A percentile compares a stretch with the other conserved stretches of the same genome.
phyloP scores from a whole-genome alignment of 108 stramenopile species.

The Skeletonema costatum region DNA sequence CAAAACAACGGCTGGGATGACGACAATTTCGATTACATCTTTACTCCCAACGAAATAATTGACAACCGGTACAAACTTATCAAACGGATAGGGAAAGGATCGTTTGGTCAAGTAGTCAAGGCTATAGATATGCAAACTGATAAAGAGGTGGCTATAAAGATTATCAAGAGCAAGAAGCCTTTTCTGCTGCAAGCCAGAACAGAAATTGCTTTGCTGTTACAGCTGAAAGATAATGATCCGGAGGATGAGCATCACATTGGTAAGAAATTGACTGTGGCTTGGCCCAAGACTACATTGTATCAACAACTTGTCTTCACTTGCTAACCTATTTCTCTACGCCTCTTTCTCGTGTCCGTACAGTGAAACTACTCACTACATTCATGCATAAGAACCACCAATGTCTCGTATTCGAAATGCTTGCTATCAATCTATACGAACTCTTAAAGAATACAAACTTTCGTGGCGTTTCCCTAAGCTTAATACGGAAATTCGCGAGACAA shows the following conservation, averaged over 20 bases:
- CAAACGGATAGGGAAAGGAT: constrained; percentile 97
- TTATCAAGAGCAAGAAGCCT: constrained; percentile 97
- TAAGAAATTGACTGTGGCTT: constrained; percentile 29
- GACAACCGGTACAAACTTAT: constrained; percentile 86
- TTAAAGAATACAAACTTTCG: constrained; percentile 95
- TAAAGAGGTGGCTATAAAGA: constrained; percentile 95
- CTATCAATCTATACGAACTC: constrained; percentile 96
- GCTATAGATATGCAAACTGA: constrained; percentile 75
- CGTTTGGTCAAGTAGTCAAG: constrained; percentile 94
- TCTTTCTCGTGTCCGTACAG: constrained; percentile 35
- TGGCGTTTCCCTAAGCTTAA: constrained; percentile 95
- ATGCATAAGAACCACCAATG: constrained; percentile 94
- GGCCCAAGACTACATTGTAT: neutral
- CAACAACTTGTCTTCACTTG: neutral
- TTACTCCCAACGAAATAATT: constrained; percentile 84
- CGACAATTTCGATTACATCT: constrained; percentile 96
- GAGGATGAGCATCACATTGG: constrained; percentile 89
- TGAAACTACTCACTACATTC: constrained; percentile 92
- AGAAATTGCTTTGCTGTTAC: constrained; percentile 91
- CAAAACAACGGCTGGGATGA: constrained; percentile 97
- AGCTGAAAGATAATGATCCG: constrained; percentile 72
- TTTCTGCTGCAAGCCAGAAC: constrained; percentile 97
- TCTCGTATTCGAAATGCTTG: constrained; percentile 97
- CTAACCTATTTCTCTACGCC: neutral
- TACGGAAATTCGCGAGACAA: constrained; percentile 98